Base-by-base conservation (phyloP, 2,329 filamentous ascomycete genomes). In the Alternaria ventricosa region DNA sequence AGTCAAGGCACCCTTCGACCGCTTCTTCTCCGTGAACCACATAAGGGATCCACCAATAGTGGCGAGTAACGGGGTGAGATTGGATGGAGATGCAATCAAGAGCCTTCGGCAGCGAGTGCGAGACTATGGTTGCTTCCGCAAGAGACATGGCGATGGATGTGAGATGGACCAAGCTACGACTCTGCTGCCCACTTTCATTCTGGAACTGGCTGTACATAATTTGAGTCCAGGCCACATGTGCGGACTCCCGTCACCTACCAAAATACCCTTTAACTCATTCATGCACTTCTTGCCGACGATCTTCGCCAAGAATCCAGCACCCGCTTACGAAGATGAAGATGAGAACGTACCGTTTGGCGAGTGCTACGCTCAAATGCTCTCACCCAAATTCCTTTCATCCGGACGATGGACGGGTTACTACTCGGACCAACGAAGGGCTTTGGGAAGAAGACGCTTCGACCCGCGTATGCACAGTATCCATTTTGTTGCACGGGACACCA, bases 291-390 rank as follows among this genome's bases (percentile, higher is more conserved):
- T 74, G 33, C 71, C 70, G 3, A 53, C 41, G 11, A 28, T 68
- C 1, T 70, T 66, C 13, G 47, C 15, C 12, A 51, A 15, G 7
- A 12, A 6, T 15, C 28, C 28, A 6, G 8, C 27, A 12, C 47
- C 47, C 0, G 2, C n/a, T 20, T 22, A n/a, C 15, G 33, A 36
- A 36, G 7, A 25, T 7, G 23, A 13, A 2, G 11, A 41, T 9
- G 49, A 46, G 18, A 47, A 41, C 2, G 41, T 57, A 10, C 60
- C 50, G 1, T 75, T 75, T 13, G 50, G 46, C 9, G 64, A 28
- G 11, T 70, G 67, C 13, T 70, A 75, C 54, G 41, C 67, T 9
- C n/a, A 50, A 9, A 75, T 75, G 73, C 60, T 60, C 5, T 60
- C 55, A 4, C 55, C 65, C 3, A 23, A 57, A 0, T 72, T 74